phyloP scores from a whole-genome alignment of 495 filamentous ascomycete species.

The Tuber umbilicatum region DNA sequence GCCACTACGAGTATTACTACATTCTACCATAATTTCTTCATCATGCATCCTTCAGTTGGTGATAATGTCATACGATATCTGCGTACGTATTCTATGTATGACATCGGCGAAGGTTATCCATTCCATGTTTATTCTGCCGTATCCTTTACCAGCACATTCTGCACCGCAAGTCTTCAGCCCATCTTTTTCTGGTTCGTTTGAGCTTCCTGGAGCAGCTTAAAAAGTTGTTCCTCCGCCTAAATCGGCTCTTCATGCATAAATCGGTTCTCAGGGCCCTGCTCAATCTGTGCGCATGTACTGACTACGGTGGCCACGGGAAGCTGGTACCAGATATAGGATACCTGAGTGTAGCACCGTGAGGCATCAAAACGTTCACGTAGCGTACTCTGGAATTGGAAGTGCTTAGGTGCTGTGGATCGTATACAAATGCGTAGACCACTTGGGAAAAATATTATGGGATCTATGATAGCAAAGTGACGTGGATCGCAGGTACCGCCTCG shows the following conservation, averaged over 20 bases:
- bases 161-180: background rate
- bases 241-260: background rate
- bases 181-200: background rate
- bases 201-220: background rate
- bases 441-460: background rate
- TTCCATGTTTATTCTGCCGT: slow-evolving; percentile 22
- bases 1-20: background rate
- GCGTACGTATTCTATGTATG: background rate
- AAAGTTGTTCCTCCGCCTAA: background rate
- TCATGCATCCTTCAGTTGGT: background rate
- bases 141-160: background rate
- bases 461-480: background rate
- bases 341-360: background rate
- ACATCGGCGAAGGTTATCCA: slow-evolving; percentile 22
- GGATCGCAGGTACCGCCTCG: background rate
- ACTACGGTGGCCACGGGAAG: background rate
- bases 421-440: background rate
- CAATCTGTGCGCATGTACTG: background rate
- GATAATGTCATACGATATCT: slow-evolving; percentile 3
- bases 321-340: background rate
- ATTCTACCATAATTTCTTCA: background rate
- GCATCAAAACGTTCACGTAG: background rate
- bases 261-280: background rate
- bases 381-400: background rate
- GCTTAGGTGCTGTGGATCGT: background rate